Evolutionary conservation across 345 rosid genomes (phyloP).

Genomic region (Murraya paniculata): DNA sequence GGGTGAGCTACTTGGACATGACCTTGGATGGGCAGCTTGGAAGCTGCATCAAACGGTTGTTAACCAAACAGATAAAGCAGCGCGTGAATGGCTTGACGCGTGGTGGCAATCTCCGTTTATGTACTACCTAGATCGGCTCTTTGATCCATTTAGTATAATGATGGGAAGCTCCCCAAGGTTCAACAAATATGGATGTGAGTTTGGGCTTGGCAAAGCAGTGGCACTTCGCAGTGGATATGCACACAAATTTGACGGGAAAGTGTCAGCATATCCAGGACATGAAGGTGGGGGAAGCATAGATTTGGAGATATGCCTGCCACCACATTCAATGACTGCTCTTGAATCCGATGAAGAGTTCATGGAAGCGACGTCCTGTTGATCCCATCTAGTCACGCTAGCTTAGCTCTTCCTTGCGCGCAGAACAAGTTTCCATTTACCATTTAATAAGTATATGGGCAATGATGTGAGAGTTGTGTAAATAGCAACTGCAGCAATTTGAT

Average conservation of each 20-base stretch:
- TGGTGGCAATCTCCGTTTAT: conserved; percentile 52
- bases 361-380: conserved; percentile 28
- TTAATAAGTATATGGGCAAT: background rate
- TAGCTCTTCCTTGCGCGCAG: background rate
- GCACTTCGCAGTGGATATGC: conserved; percentile 70
- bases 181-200: conserved; percentile 67
- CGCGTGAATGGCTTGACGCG: conserved; percentile 30
- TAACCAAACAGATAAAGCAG: conserved; percentile 34
- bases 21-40: conserved; percentile 72
- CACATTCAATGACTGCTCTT: conserved; percentile 51
- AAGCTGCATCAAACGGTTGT: conserved; percentile 46
- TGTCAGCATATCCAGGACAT: conserved; percentile 52
- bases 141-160: conserved; percentile 58
- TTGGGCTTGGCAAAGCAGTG: conserved; percentile 77
- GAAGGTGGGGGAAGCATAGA: conserved; percentile 72
- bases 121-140: conserved; percentile 36
- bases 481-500: background rate
- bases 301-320: conserved; percentile 65
- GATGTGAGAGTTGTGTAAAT: background rate
- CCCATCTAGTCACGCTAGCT: background rate
- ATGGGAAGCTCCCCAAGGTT: conserved; percentile 88
- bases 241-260: conserved; percentile 74
- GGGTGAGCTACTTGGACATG: conserved; percentile 50
- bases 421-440: background rate
- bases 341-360: conserved; percentile 56